Evolutionary conservation across 2,329 filamentous ascomycete genomes (phyloP).

Genomic region (Penicillium sp.): DNA sequence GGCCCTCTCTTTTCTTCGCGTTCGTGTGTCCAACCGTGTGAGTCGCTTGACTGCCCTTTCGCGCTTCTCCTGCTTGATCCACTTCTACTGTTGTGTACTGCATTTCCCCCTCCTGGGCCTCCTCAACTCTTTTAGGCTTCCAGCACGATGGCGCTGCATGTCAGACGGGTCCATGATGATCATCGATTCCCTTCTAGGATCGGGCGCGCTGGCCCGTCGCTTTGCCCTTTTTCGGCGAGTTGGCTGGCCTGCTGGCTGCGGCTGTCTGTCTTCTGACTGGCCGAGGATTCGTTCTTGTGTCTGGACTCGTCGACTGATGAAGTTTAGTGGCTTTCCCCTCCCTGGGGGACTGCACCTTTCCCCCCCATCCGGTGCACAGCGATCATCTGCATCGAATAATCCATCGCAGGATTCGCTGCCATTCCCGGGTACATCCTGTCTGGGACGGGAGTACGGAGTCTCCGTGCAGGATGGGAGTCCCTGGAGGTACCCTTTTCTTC

Average conservation of each 20-base stretch:
- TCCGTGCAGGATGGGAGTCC: neutral
- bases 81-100: too few species aligned
- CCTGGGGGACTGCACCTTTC: neutral
- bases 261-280: neutral
- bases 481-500: neutral
- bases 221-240: neutral
- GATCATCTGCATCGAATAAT: neutral
- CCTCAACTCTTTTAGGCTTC: neutral
- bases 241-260: neutral
- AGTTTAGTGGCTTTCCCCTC: neutral
- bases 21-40: too few species aligned
- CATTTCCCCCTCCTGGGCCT: too few species aligned
- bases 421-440: neutral
- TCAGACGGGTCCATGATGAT: conserved; percentile 21
- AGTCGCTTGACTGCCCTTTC: too few species aligned
- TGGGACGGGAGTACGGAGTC: neutral
- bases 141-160: conserved; percentile 16
- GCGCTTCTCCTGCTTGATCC: too few species aligned
- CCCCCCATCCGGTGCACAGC: neutral
- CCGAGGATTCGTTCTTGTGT: neutral
- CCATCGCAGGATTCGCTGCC: neutral
- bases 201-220: conserved; percentile 1
- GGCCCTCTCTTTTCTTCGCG: neutral
- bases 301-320: neutral
- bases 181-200: conserved; percentile 12